Percentiles rank a stretch among this genome's conserved stretches.
phyloP scores from a whole-genome alignment of 2,329 filamentous ascomycete species.

The Alternaria brassicicola region DNA sequence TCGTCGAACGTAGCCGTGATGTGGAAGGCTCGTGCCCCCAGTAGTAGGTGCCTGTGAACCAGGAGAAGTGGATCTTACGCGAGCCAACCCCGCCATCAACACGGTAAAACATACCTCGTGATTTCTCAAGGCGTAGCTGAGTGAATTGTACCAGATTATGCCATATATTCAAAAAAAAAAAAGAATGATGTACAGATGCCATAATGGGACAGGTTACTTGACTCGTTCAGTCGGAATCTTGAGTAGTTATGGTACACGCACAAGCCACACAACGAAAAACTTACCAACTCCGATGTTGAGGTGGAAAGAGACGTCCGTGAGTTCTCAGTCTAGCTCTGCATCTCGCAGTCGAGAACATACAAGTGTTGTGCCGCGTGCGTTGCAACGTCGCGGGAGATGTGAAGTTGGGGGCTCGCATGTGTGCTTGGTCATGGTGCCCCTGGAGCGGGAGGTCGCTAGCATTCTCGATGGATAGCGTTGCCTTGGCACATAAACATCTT shows the following conservation, averaged over 20 bases:
- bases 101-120: background rate
- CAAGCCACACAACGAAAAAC: background rate
- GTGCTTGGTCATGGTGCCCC: background rate
- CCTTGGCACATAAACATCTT: background rate
- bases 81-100: background rate
- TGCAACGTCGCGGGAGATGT: background rate
- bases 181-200: background rate
- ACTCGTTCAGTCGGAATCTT: background rate
- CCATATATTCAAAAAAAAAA: background rate
- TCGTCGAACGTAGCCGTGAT: background rate
- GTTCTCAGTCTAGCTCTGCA: background rate
- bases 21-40: background rate
- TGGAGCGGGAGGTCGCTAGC: background rate
- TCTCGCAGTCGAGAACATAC: background rate
- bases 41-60: background rate
- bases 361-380: background rate
- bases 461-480: background rate
- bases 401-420: background rate
- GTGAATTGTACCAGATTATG: background rate
- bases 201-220: background rate
- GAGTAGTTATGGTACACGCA: background rate
- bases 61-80: background rate
- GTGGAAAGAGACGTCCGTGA: background rate
- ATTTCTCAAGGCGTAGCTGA: background rate
- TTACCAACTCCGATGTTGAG: background rate